Base-by-base conservation (phyloP, 2,329 filamentous ascomycete species). In the Pyricularia pennisetigena region DNA sequence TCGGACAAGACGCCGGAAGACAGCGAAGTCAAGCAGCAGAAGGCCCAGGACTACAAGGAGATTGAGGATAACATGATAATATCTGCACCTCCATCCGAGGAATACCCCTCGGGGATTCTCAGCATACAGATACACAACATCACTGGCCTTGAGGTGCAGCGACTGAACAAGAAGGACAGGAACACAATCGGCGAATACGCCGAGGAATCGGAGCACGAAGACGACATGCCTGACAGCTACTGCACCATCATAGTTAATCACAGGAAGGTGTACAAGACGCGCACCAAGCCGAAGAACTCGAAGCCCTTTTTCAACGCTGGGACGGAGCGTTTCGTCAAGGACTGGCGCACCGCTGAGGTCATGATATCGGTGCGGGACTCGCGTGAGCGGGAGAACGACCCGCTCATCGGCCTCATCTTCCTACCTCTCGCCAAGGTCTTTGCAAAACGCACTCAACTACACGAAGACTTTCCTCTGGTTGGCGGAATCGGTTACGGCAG, bases 281-380 rank as follows among this genome's bases (percentile, higher is more conserved):
- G 90, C 20, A 91, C 90, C 0, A 93, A 93, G 77, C 90, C 90
- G 0, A 91, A 92, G 78, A 92, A 92, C 70, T 84, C 87, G 0
- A 92, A 91, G 72, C 90, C 90, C 0, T 93, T 92, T 76, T 93
- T 90, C 81, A 93, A 93, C 71, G 90, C 90, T 2, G 88, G 88
- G 6, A 91, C 87, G 1, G 90, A 93, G 75, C 84, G 88, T 5
- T 91, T 92, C 71, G 82, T 93, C 57, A 81, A 86, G 14, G 87
- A 93, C 74, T 92, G 89, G 84, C 81, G 80, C 20, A 86, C 83
- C 14, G 84, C 88, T 1, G 89, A 92, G 74, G 81, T 92, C 35
- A 88, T 90, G 71, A 79, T 93, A 32, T 82, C 84, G 1, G 88
- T 92, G 1, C 84, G 89, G 12, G 90, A 93, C 74, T 81, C 86